Percentiles rank a stretch among this genome's conserved stretches.
These are phyloP conservation scores for Heracleum sosnowskyi DNA, from an alignment of 129 eudicot genomes.

Conservation along the genomic window DNA sequence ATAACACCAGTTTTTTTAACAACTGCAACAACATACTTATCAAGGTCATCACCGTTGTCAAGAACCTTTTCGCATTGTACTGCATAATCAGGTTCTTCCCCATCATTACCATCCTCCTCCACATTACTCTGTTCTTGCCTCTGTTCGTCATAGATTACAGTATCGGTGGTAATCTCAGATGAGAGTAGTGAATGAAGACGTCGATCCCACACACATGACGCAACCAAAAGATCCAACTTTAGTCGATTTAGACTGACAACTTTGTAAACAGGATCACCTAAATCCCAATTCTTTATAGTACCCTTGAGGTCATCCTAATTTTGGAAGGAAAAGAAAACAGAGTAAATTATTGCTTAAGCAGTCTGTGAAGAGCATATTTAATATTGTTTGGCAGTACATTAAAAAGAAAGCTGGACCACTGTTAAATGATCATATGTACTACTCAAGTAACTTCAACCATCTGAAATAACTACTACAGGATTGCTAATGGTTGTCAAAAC, in stretches of 20 bases:
- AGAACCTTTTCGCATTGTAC: constrained; percentile 15
- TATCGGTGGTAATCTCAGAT: constrained; percentile 28
- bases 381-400: not conserved
- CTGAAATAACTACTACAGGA: not conserved
- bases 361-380: not conserved
- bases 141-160: constrained; percentile 12
- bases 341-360: not conserved
- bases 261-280: constrained; percentile 34
- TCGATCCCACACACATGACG: constrained; percentile 70
- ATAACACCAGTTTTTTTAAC: constrained; percentile 5
- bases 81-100: constrained; percentile 9
- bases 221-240: constrained; percentile 60
- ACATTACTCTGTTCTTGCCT: not conserved
- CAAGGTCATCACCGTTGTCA: not conserved
- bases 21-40: not conserved
- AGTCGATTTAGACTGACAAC: constrained; percentile 51
- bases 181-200: constrained; percentile 65
- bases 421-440: not conserved
- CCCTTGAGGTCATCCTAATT: constrained; percentile 47
- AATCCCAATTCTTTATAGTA: constrained; percentile 24
- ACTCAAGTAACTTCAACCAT: not conserved
- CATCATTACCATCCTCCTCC: constrained; percentile 21
- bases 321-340: not conserved
- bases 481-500: not conserved
- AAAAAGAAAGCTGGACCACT: not conserved